Evolutionary conservation across 192 early-diverging fungal species (phyloP), one percentile per base, ranked within the genome.

Genomic region (Coemansia sp.): DNA sequence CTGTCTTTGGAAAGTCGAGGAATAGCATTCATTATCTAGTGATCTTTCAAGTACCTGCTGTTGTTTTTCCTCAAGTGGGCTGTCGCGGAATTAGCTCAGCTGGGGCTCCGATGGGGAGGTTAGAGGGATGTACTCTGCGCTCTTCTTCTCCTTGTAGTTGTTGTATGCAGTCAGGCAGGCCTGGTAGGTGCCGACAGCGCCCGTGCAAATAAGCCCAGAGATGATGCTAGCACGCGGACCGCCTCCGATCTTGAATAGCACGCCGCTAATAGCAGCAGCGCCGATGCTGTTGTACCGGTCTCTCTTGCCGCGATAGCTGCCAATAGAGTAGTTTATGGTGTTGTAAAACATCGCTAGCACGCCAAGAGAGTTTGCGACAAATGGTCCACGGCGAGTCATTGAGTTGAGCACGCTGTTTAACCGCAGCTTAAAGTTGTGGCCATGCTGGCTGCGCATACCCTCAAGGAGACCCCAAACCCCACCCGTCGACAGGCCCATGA

Each of bases 281-380:
- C 84, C 86, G 23, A 91, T 41, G 52, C 85, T 89, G 72, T 88
- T 91, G 63, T 87, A 75, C 48, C 85, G 74, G 67, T 91, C 89
- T 33, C 87, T 86, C 19, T 65, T 68, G 40, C 89, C 89, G 59
- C 89, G 85, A 42, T 81, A 76, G 52, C 63, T 71, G 64, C 85
- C 85, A 62, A 93, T 88, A 59, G 76, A 73, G 34, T 87, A 85
- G 76, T 88, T 91, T 58, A 87, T 83, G 61, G 83, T 85, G 70
- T 91, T 93, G 82, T 93, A 93, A 62, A 90, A 79, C 89, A 93
- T 87, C n/a, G 87, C 90, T 62, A 93, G 71, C 20, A 93, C 83
- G 70, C 90, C 91, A 35, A 87, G 76, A 32, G 91, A 90, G 84
- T 93, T 93, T 70, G 87, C 91, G 54, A 93, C 70, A 63, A 89